phyloP scores from a whole-genome alignment of 257 asterid genomes.

The Rubia yunnanensis region DNA sequence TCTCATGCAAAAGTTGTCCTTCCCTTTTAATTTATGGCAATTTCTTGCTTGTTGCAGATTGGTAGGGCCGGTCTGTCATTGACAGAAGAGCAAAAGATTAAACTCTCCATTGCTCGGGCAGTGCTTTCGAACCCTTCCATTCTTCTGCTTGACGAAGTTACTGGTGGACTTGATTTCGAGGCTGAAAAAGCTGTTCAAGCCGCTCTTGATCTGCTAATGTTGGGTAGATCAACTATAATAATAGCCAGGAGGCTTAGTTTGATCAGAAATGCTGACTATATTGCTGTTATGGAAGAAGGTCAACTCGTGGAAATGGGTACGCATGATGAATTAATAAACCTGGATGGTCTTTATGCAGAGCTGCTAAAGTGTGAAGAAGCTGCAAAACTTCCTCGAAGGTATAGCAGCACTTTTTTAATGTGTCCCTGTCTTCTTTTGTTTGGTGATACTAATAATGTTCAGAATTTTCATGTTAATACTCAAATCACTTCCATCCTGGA shows the following conservation, averaged over 20 bases:
- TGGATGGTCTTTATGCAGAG: constrained; percentile 97
- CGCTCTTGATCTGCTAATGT: constrained; percentile 93
- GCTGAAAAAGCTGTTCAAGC: constrained; percentile 96
- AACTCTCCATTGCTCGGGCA: constrained; percentile 96
- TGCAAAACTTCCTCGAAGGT: constrained; percentile 98
- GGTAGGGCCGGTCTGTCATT: constrained; percentile 75
- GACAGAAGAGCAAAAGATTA: constrained; percentile 97
- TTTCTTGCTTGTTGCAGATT: constrained; percentile 44
- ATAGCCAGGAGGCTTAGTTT: constrained; percentile 94
- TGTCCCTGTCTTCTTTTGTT: background rate
- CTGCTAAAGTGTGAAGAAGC: constrained; percentile 97
- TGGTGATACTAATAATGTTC: background rate
- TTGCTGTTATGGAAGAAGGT: constrained; percentile 99
- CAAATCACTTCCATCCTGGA: constrained; percentile 12
- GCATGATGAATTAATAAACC: constrained; percentile 82
- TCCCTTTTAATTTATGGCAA: constrained; percentile 1
- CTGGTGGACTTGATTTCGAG: constrained; percentile 99
- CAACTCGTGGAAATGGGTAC: constrained; percentile 99
- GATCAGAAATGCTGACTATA: constrained; percentile 91
- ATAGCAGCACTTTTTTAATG: constrained; percentile 13
- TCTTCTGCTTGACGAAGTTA: constrained; percentile 94
- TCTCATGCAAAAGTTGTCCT: background rate
- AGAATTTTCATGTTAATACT: constrained; percentile 1
- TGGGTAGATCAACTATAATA: constrained; percentile 94
- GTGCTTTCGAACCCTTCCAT: constrained; percentile 93